Evolutionary conservation across 1,284 basidiomycete genomes (phyloP), one percentile per base, ranked within the genome.

Genomic region (Ganoderma meredithae): DNA sequence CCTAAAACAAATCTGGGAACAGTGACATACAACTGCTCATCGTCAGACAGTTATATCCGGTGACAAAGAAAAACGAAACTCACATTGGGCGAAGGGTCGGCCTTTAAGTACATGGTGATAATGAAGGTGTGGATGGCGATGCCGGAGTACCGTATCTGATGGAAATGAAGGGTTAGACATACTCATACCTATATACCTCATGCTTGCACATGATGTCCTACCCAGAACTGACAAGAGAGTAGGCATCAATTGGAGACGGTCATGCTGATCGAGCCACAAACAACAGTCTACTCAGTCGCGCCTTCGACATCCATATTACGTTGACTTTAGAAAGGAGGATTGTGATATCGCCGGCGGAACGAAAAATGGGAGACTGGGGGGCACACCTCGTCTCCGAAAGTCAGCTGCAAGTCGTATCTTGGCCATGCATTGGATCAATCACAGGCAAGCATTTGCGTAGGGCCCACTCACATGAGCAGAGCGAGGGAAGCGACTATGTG

Each of bases 121-220:
- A 55, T 39, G 40, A 65, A 65, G 3, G 41, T 31, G 17, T 65
- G 64, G 10, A 44, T 58, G 10, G 43, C 58, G 6, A 65, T 60
- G 27, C 64, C 56, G 36, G 60, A 65, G 49, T 65, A 65, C 1
- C 64, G 56, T 19, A 65, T 65, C 64, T 65, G 43, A 12, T 8
- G 10, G 12, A 27, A 10, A 41, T 17, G 36, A 17, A 3, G 17
- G 15, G 15, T 52, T 12, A 43, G 27, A 22, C 10, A 19, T 15
- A 13, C 5, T n/a, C n/a, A 17, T n/a, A 33, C 1, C 36, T 7
- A 9, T n/a, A 33, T n/a, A 33, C 2, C 36, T 6, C 17, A 17
- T 19, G 12, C 62, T 27, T 31, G 31, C 31, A 31, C 31, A 31
- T 31, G 31, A 4, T 19, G 31, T 27, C 64, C 12, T 36, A 65